Evolutionary conservation across 192 early-diverging fungal species (phyloP), one percentile per base, ranked within the genome.

Genomic region (Spinellus fusiger): DNA sequence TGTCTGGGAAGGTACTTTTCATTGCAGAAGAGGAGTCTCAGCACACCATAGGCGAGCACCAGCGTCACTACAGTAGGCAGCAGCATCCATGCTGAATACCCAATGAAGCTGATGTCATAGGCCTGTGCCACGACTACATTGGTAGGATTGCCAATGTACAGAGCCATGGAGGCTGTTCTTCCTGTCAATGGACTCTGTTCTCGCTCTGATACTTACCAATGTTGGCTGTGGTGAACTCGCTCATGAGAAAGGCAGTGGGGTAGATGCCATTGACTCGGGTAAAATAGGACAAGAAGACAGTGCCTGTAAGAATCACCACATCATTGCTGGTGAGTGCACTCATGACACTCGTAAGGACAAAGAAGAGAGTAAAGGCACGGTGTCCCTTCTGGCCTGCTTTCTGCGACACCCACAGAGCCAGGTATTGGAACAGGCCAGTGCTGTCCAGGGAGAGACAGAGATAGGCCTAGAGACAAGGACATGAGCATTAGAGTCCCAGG

Each of bases 131-230:
- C 90, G 33, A 95, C 79, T 12, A 95, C 85, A 66, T 95, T 93
- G 7, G 91, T 93, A 16, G 91, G 85, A 58, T 95, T 95, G 28
- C 93, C 90, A 66, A 95, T 89, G 64, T 88, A 92, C 22, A 95
- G 70, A 1, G 84, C 80, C 87, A 93, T 93, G 12, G 84, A 87
- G 28, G 83, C 85, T 81, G 28, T 48, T 15, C 26, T 16, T 60
- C 33, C 47, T 37, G 8, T 40, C 16, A 53, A 57, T 20, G 33
- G n/a, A 1, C 29, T 34, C 16, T 31, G 18, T 50, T 27, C 16
- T 61, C 48, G 18, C 46, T 40, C 28, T 57, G 20, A 57, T 29
- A 60, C 47, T 66, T 75, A 77, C 80, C 81, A 29, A 84, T 89
- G 59, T 94, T 94, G 29, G 85, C 84, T 0, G 82, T 83, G 37